phyloP scores from a whole-genome alignment of 2,329 filamentous ascomycete species.

The Teratosphaeria nubilosa region DNA sequence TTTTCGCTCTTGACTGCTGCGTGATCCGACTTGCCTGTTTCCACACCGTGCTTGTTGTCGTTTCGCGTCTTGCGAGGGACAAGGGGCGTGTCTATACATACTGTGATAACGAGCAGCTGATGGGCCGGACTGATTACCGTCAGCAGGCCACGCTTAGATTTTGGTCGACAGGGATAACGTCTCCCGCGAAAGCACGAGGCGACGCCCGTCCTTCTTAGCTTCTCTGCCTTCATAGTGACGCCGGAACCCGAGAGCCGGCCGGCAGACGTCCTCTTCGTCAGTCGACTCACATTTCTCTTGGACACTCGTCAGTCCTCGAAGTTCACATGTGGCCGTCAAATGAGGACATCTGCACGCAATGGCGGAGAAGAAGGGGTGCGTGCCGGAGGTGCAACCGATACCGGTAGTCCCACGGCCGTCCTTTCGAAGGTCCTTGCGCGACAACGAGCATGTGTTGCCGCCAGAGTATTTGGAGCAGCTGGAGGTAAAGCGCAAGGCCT shows the following conservation, averaged over 20 bases:
- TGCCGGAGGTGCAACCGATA: not conserved
- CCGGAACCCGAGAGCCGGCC: not conserved
- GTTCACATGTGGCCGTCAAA: not conserved
- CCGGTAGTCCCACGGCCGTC: constrained; percentile 8
- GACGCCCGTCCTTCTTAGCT: not conserved
- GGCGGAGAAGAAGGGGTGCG: constrained; percentile 3
- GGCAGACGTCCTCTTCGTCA: not conserved
- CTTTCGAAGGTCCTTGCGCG: constrained; percentile 10
- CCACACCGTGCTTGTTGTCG: not conserved
- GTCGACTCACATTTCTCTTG: not conserved
- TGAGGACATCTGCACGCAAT: not conserved
- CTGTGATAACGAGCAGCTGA: not conserved
- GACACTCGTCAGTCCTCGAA: not conserved
- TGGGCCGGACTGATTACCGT: not conserved
- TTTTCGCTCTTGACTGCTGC: not conserved
- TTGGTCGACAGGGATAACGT: not conserved
- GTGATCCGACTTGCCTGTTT: not conserved
- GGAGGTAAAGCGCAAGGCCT: constrained; percentile 26
- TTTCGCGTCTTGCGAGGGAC: not conserved
- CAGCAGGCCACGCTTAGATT: not conserved
- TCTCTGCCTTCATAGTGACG: not conserved
- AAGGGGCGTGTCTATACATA: not conserved
- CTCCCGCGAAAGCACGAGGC: not conserved
- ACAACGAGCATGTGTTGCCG: constrained; percentile 15
- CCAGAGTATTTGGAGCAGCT: constrained; percentile 23